Evolutionary conservation across 1,284 basidiomycete species (phyloP), one percentile per base, ranked within the genome.

Genomic region (Pseudozyma sp.): DNA sequence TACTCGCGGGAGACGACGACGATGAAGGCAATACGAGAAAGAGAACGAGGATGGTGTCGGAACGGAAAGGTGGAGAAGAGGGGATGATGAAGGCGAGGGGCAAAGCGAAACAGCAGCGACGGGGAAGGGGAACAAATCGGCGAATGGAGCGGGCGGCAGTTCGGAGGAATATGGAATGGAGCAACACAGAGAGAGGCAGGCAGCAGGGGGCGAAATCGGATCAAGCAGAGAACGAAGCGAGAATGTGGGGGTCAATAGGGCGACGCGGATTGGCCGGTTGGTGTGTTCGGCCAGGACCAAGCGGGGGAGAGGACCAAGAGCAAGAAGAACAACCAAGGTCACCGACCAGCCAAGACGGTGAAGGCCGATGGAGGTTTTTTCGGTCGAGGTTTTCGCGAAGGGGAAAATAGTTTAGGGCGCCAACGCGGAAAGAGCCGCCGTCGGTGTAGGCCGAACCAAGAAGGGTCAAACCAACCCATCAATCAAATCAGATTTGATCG

Each of bases 381-480:
- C 7, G 30, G 34, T 19, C n/a, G 16, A 33, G n/a, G 8, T 35
- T 44, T 46, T 40, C 40, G 49, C n/a, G n/a, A n/a, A 49, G 34
- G 40, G 43, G 19, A 24, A 14, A 24, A 44, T 7, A 44, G 14
- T 45, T 54, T 48, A 56, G 56, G 56, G 49, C 52, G 50, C 33
- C 44, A 35, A 34, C 40, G 54, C 65, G 65, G 58, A 68, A 58
- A 62, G 65, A 68, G 58, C 65, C 58, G 64, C 45, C 17, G n/a
- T 7, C 8, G n/a, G n/a, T n/a, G n/a, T n/a, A n/a, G n/a, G n/a
- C n/a, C 31, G 34, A 44, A n/a, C 24, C 24, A 24, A 10, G 7
- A 17, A 44, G 16, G 46, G 46, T 48, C 34, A 11, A 19, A 34
- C 17, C 16, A 49, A 24, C 24, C 24, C 24, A 24, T 24, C 24